These are phyloP conservation scores for Trebouxia gelatinosa DNA, from an alignment of 163 green algal species.

Conservation along the genomic window DNA sequence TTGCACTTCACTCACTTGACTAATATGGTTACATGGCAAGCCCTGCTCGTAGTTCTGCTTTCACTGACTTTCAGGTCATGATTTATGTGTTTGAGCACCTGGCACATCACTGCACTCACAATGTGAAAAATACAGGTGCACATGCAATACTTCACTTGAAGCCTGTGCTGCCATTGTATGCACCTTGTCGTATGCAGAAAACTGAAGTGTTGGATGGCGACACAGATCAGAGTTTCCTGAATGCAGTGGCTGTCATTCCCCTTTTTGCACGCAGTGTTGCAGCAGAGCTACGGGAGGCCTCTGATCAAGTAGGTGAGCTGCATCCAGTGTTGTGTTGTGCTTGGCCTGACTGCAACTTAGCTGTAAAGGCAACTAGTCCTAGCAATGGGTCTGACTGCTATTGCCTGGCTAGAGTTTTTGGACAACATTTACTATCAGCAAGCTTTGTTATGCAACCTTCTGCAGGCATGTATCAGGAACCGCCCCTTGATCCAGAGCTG, in stretches of 20 bases:
- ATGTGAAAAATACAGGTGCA: neutral
- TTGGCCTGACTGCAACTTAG: neutral
- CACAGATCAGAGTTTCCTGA: slow-evolving; percentile 7
- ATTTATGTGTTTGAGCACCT: neutral
- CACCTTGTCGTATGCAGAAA: neutral
- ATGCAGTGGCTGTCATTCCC: slow-evolving; percentile 31
- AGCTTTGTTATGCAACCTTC: neutral
- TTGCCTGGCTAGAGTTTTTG: neutral
- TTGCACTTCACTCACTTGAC: neutral
- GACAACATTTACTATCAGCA: neutral
- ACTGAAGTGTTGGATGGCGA: slow-evolving; percentile 17
- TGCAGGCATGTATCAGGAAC: slow-evolving; percentile 6
- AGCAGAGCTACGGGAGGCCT: slow-evolving; percentile 31
- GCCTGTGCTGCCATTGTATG: neutral
- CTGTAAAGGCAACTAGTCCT: neutral
- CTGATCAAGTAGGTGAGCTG: slow-evolving; percentile 25
- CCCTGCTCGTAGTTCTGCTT: neutral
- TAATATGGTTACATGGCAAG: neutral
- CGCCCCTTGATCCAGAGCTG: slow-evolving; percentile 4
- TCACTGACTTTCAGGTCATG: neutral
- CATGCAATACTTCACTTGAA: neutral
- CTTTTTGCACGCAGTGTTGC: slow-evolving; percentile 31
- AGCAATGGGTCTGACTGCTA: neutral
- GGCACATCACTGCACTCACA: neutral
- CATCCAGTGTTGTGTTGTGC: neutral